phyloP scores from a whole-genome alignment of 1,284 basidiomycete species.

The Fistulina hepatica region DNA sequence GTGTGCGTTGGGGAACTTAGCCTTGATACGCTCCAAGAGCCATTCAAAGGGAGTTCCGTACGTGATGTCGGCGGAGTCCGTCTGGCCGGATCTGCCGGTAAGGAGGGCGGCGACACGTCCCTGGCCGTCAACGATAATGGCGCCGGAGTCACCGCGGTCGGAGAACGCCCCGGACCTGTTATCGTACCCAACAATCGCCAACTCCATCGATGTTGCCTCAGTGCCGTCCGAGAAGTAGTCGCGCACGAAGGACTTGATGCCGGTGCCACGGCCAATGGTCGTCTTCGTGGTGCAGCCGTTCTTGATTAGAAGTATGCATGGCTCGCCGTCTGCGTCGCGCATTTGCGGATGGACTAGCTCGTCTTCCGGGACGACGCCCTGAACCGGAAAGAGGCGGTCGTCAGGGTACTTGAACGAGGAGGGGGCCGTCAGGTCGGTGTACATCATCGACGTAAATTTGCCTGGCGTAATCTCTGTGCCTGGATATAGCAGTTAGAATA shows the following conservation, averaged over 20 bases:
- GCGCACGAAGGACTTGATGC: slow-evolving; percentile 17
- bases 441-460: slow-evolving; percentile 16
- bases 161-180: slow-evolving; percentile 22
- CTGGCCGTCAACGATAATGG: slow-evolving; percentile 18
- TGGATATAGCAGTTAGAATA: too few relatives aligned
- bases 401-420: slow-evolving; percentile 17
- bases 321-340: slow-evolving; percentile 17
- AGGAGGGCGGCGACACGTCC: slow-evolving; percentile 13
- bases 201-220: slow-evolving; percentile 17
- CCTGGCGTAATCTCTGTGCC: slow-evolving; percentile 14
- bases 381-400: slow-evolving; percentile 20
- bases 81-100: slow-evolving; percentile 14
- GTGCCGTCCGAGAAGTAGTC: slow-evolving; percentile 11
- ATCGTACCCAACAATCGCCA: slow-evolving; percentile 18
- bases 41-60: slow-evolving; percentile 14
- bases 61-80: slow-evolving; percentile 7
- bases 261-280: slow-evolving; percentile 22
- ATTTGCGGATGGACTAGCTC: slow-evolving; percentile 18
- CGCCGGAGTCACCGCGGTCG: slow-evolving; percentile 24
- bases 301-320: slow-evolving; percentile 24
- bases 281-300: slow-evolving; percentile 20
- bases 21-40: too few relatives aligned
- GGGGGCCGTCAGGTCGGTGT: slow-evolving; percentile 11
- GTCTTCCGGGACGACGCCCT: slow-evolving; percentile 14
- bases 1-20: too few relatives aligned